Base-by-base conservation (phyloP, 2,329 filamentous ascomycete genomes). In the Magnaporthales sp. region DNA sequence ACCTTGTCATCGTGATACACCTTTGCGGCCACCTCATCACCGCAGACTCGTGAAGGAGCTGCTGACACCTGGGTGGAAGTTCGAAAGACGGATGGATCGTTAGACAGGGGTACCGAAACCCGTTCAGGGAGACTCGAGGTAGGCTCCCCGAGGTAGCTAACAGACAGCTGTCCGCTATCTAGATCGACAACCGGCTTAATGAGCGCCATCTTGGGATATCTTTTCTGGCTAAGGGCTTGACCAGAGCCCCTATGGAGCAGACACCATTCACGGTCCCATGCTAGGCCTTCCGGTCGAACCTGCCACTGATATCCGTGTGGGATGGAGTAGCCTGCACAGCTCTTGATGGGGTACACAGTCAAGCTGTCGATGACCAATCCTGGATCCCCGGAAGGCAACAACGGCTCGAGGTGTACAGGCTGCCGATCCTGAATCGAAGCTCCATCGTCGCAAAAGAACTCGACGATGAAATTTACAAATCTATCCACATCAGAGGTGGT, bases 241-340 rank as follows among this genome's bases (percentile, higher is more conserved):
- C 92, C 91, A 1, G 93, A 96, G 60, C 92, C 93, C 73, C 89
- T 86, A 74, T 97, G 93, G 15, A 99, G 83, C 24, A 72, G 80
- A 77, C 94, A 98, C 94, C 95, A 99, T 79, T 98, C 94, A 68
- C 95, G 85, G 75, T 99, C 95, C 93, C 94, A 98, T 9, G 89
- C 90, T 2, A 99, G 81, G 0, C 95, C 95, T 78, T 97, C 93
- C 8, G 85, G 81, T 66, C 85, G 86, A 24, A 98, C 83, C 71
- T 91, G 87, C 95, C 95, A 99, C 15, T 81, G 74, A 8, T 79
- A 79, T 2, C 80, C 83, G 0, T 78, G 69, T 1, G 92, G 89
- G 31, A 98, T 82, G 46, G 80, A 80, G 75, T 90, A 96, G 0
- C 91, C 91, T 19, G 88, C 91, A 72, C 95, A 98, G 74, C 93